phyloP scores from a whole-genome alignment of 2,329 filamentous ascomycete genomes.

The Kalmusia sp. region DNA sequence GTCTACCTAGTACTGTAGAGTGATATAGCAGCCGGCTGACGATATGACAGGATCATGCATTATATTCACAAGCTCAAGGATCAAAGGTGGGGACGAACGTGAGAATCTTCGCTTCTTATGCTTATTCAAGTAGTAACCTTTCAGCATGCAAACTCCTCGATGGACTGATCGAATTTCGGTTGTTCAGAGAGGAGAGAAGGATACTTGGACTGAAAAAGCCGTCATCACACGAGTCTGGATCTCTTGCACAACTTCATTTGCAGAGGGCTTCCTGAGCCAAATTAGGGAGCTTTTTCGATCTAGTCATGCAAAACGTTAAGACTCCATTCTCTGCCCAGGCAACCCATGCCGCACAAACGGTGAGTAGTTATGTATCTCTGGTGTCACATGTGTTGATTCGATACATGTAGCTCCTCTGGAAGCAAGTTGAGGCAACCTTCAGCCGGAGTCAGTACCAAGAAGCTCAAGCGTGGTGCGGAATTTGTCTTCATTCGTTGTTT shows the following conservation, averaged over 20 bases:
- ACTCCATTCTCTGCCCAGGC: constrained; percentile 64
- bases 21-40: no score
- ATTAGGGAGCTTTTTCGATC: constrained; percentile 55
- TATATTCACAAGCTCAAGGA: constrained; percentile 70
- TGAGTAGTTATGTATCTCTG: constrained; percentile 45
- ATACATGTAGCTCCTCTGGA: constrained; percentile 75
- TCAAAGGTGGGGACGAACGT: constrained; percentile 29
- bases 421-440: constrained; percentile 69
- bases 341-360: constrained; percentile 72
- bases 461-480: constrained; percentile 73
- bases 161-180: constrained; percentile 66
- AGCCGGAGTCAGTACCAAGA: constrained; percentile 59
- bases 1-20: no score
- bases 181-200: constrained; percentile 59
- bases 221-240: constrained; percentile 74
- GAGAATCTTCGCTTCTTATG: constrained; percentile 1
- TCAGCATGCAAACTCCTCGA: constrained; percentile 62
- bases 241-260: constrained; percentile 56
- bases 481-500: constrained; percentile 74
- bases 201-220: constrained; percentile 71
- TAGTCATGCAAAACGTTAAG: constrained; percentile 54
- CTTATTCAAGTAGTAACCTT: constrained; percentile 36
- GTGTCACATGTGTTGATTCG: not conserved
- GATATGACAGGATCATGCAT: constrained; percentile 60
- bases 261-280: constrained; percentile 42